Base-by-base conservation (phyloP, 805 yeast species). In the Jamesozyma jinghongensis region DNA sequence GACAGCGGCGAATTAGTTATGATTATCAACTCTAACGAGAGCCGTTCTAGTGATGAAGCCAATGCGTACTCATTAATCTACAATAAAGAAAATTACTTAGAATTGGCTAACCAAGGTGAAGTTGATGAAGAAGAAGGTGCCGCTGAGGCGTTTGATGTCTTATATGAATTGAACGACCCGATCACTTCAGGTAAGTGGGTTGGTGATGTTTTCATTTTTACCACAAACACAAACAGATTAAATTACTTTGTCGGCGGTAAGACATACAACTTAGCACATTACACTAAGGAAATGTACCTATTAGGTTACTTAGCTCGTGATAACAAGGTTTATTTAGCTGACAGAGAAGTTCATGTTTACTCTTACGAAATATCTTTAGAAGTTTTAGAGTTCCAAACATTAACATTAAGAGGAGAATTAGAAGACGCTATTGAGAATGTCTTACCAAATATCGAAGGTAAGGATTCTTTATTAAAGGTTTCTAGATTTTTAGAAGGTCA, bases 211-310 rank as follows among this genome's bases (percentile, higher is more conserved):
- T 88, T 90, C 61, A 77, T 92, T 40, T 92, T 82, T 68, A 85
- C 97, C 13, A 86, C 97, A 2, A 57, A 78, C 16, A 72, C 94
- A 19, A 85, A 87, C 66, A 78, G 97, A 63, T 72, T 92, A 57
- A 90, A 88, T 66, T 92, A 92, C 62, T 75, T 87, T 47, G 97
- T 92, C 45, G 98, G 98, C 53, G 94, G 94, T 31, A 85, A 87
- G 56, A 79, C 84, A 19, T 85, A 86, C 62, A 92, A 87, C 59
- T 75, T 92, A 63, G 87, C 90, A 28, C 97, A 92, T 68, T 88
- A 83, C 56, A 95, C 92, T 57, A 85, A 80, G 61, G 77, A 83
- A 43, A 80, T 81, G 75, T 92, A 81, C 61, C 67, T 92, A 45
- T 69, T 90, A 42, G 97, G 97, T 22, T 92, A 92, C 62, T 69